Evolutionary conservation across 768 basidiomycete genomes (phyloP).

Genomic region (Termitomyces sp.): DNA sequence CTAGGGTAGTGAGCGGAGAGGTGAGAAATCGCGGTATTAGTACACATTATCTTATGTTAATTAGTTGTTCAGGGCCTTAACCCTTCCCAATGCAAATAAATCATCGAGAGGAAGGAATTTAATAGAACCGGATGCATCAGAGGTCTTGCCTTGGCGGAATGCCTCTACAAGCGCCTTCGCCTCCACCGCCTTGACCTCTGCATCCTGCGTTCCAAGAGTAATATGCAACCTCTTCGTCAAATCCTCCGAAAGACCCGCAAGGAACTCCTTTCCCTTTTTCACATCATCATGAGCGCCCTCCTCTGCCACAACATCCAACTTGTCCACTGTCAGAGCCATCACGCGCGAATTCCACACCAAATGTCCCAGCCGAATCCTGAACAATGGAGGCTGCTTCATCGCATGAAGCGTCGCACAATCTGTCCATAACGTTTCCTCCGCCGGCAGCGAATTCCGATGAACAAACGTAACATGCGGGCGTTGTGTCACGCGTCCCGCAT

Average conservation of each 20-base stretch:
- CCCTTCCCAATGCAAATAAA: slow-evolving; percentile 12
- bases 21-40: background rate
- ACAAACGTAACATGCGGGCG: slow-evolving; percentile 86
- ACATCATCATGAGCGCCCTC: slow-evolving; percentile 17
- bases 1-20: background rate
- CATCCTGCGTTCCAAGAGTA: slow-evolving; percentile 71
- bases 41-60: background rate
- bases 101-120: slow-evolving; percentile 10
- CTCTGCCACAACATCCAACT: slow-evolving; percentile 32
- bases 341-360: slow-evolving; percentile 74
- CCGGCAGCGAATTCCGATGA: slow-evolving; percentile 48
- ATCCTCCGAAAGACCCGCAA: slow-evolving; percentile 38
- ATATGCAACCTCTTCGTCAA: slow-evolving; percentile 63
- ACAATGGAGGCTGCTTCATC: slow-evolving; percentile 39
- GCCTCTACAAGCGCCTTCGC: slow-evolving; percentile 57
- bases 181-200: slow-evolving; percentile 56
- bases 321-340: slow-evolving; percentile 74
- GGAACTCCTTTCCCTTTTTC: slow-evolving; percentile 29
- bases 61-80: slow-evolving; percentile 13
- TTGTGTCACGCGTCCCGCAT: slow-evolving; percentile 38
- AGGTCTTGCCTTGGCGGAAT: slow-evolving; percentile 35
- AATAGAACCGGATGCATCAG: slow-evolving; percentile 8
- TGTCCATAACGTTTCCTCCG: slow-evolving; percentile 34
- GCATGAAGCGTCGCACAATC: slow-evolving; percentile 40
- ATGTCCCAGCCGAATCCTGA: slow-evolving; percentile 52